Evolutionary conservation across 1,284 basidiomycete species (phyloP).

Genomic region (Pseudozyma pruni): DNA sequence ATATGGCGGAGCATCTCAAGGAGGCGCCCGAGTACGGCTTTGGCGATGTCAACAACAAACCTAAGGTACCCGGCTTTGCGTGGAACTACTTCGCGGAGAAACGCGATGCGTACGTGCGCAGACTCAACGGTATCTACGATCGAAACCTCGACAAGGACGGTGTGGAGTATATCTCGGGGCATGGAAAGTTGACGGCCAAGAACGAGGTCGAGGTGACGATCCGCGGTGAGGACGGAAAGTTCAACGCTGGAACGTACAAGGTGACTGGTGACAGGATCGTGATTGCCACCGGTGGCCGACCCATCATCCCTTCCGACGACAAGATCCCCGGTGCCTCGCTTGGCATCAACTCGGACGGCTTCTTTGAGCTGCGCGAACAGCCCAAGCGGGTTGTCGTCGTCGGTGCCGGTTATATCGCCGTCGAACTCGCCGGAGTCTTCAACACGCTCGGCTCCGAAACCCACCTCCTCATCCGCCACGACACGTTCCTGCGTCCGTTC

Average conservation of each 20-base stretch:
- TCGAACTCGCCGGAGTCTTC: slow-evolving; percentile 74
- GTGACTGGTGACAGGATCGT: slow-evolving; percentile 63
- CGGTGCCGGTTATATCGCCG: slow-evolving; percentile 96
- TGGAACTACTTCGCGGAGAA: slow-evolving; percentile 92
- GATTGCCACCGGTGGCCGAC: slow-evolving; percentile 87
- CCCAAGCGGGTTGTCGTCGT: slow-evolving; percentile 93
- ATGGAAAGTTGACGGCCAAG: slow-evolving; percentile 70
- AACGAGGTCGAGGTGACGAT: slow-evolving; percentile 63
- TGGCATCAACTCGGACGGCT: slow-evolving; percentile 93
- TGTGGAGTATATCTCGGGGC: slow-evolving; percentile 87
- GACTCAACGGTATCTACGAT: slow-evolving; percentile 88
- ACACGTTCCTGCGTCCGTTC: slow-evolving; percentile 90
- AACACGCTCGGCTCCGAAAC: slow-evolving; percentile 75
- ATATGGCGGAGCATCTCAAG: slow-evolving; percentile 80
- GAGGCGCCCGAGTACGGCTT: slow-evolving; percentile 84
- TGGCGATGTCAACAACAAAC: slow-evolving; percentile 60
- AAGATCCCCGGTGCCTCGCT: slow-evolving; percentile 87
- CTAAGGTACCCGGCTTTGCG: slow-evolving; percentile 74
- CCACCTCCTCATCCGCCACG: slow-evolving; percentile 87
- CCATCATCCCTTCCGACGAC: slow-evolving; percentile 81
- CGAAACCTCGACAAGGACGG: slow-evolving; percentile 85
- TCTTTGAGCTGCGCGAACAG: slow-evolving; percentile 90
- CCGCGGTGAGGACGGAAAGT: slow-evolving; percentile 68
- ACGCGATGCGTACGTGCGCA: slow-evolving; percentile 92
- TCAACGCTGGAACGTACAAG: slow-evolving; percentile 70